Conservation (phyloP, 768 basidiomycete species). For the Boletus huronensis region DNA sequence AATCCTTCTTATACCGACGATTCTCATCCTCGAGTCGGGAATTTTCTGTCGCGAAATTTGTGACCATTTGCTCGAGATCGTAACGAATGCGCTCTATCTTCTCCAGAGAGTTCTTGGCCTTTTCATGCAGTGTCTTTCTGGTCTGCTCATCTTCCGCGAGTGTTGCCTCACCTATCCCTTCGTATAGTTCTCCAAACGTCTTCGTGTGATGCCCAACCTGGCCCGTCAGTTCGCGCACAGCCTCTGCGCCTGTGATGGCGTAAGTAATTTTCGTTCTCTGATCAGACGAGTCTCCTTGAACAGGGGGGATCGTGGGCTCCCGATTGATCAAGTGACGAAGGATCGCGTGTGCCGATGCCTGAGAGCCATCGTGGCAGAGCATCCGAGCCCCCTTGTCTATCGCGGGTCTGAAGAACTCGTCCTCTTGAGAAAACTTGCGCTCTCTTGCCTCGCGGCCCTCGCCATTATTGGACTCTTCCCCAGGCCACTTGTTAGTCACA, state of each 20-base stretch:
- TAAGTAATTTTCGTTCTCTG: conserved; percentile 39
- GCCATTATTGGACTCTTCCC: conserved; percentile 30
- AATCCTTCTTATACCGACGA: conserved; percentile 8
- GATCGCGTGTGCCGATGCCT: conserved; percentile 43
- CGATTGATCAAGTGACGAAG: conserved; percentile 40
- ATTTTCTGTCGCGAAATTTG: conserved; percentile 35
- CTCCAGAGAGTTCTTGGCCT: conserved; percentile 36
- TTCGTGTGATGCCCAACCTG: conserved; percentile 40
- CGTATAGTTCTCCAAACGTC: conserved; percentile 40
- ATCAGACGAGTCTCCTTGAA: conserved; percentile 44
- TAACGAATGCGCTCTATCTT: conserved; percentile 40
- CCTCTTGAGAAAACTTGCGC: conserved; percentile 32
- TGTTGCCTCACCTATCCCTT: conserved; percentile 41
- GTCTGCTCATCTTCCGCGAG: conserved; percentile 39
- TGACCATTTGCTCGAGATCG: conserved; percentile 39
- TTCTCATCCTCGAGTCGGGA: conserved; percentile 25
- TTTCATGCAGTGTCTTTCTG: conserved; percentile 36
- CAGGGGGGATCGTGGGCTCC: conserved; percentile 36
- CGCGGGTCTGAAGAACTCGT: conserved; percentile 44
- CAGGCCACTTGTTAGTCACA: conserved; percentile 46
- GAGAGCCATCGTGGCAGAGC: conserved; percentile 38
- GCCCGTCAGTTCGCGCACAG: conserved; percentile 42
- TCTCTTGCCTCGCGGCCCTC: conserved; percentile 39
- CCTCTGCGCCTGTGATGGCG: conserved; percentile 43
- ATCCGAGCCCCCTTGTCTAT: conserved; percentile 45